Conservation (phyloP, 495 filamentous ascomycete species). For the Cercophora sp. region DNA sequence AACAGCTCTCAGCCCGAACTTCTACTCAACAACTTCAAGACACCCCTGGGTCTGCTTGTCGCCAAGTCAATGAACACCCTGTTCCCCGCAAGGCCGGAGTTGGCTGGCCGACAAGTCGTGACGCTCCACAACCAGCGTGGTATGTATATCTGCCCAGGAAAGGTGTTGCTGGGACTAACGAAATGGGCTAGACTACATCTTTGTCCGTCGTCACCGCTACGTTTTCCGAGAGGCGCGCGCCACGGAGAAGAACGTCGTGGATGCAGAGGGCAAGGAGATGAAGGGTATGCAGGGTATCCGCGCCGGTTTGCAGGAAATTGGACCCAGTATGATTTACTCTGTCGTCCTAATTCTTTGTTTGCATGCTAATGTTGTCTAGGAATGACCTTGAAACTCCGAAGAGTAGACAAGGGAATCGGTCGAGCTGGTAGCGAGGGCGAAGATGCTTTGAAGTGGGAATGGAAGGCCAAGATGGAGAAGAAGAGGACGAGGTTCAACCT, state of each 20-base stretch:
- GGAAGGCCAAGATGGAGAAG: conserved; percentile 93
- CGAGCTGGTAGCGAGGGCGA: conserved; percentile 68
- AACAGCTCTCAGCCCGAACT: conserved; percentile 62
- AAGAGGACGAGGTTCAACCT: conserved; percentile 87
- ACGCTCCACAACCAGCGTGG: conserved; percentile 86
- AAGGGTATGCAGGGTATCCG: conserved; percentile 76
- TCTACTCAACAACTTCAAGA: conserved; percentile 92
- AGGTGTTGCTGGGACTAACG: too few relatives aligned
- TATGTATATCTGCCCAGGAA: too few relatives aligned
- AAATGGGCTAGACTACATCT: conserved; percentile 85
- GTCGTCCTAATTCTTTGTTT: too few relatives aligned
- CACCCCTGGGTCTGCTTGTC: conserved; percentile 83
- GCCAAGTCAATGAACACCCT: conserved; percentile 79
- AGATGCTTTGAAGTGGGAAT: conserved; percentile 75
- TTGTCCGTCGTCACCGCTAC: conserved; percentile 84
- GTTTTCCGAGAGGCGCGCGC: conserved; percentile 81
- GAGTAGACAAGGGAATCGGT: conserved; percentile 88
- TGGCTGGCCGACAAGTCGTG: conserved; percentile 80
- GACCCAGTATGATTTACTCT: conserved; percentile 48
- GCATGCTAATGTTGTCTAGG: conserved; percentile 14
- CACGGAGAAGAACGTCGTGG: conserved; percentile 84
- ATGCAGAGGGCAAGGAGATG: conserved; percentile 80
- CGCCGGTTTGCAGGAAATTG: conserved; percentile 80
- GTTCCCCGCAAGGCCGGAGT: conserved; percentile 78
- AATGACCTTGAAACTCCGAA: conserved; percentile 79